A percentile compares a stretch with the other conserved stretches of the same genome.
These are phyloP conservation scores for Colletotrichum viniferum DNA, from an alignment of 2,329 filamentous ascomycete genomes.

Conservation along the genomic window DNA sequence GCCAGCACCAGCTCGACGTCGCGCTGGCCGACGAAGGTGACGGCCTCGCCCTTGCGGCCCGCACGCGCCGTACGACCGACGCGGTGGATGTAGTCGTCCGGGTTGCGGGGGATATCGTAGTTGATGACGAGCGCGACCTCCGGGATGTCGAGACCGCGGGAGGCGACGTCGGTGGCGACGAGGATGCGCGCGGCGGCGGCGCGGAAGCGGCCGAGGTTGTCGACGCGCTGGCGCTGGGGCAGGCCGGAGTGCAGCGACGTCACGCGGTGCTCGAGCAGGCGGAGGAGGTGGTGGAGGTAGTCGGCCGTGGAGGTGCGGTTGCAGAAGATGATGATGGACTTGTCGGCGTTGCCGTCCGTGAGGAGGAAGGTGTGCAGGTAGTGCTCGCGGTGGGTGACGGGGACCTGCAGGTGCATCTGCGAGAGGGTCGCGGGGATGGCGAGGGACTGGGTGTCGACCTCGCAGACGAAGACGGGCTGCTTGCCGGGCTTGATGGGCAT, in stretches of 20 bases:
- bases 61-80: constrained; percentile 95
- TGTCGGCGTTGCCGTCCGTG: constrained; percentile 75
- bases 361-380: constrained; percentile 89
- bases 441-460: constrained; percentile 77
- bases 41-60: constrained; percentile 78
- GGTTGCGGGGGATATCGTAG: constrained; percentile 94
- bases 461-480: constrained; percentile 84
- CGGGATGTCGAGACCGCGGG: constrained; percentile 93
- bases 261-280: constrained; percentile 85
- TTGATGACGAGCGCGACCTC: constrained; percentile 91
- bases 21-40: constrained; percentile 90
- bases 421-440: constrained; percentile 81
- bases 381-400: constrained; percentile 91
- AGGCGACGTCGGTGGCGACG: constrained; percentile 93
- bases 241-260: constrained; percentile 90
- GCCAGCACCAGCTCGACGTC: constrained; percentile 91
- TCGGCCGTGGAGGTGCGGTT: constrained; percentile 91
- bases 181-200: constrained; percentile 87
- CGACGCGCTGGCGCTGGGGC: constrained; percentile 80
- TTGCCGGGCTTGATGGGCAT: constrained; percentile 72
- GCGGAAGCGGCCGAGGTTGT: constrained; percentile 90
- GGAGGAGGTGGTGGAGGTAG: constrained; percentile 85
- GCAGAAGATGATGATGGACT: constrained; percentile 90
- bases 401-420: constrained; percentile 87
- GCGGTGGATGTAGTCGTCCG: constrained; percentile 96